Percentiles rank a stretch among this genome's conserved stretches.
These are phyloP conservation scores for Coemansia sp. DNA, from an alignment of 192 early-diverging fungal genomes.

Conservation along the genomic window DNA sequence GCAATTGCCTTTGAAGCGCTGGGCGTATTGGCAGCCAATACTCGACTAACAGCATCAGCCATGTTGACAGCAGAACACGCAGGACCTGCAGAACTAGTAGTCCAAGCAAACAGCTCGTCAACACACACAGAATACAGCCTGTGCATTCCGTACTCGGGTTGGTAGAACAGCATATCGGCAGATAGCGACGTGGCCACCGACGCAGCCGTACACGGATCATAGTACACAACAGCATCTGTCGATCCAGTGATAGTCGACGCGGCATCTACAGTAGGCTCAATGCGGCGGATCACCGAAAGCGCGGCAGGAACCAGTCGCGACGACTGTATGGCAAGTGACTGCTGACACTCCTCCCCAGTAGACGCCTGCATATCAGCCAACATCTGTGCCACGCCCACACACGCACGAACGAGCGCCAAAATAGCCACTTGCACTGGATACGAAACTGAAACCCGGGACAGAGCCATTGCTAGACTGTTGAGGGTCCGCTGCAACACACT, in stretches of 20 bases:
- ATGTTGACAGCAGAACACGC: background rate
- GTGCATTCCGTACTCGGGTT: background rate
- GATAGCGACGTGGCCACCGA: conserved; percentile 17
- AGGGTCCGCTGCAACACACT: conserved; percentile 18
- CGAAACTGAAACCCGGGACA: background rate
- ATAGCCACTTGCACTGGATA: background rate
- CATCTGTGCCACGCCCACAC: conserved; percentile 13
- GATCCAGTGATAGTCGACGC: too few relatives aligned
- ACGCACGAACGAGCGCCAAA: conserved; percentile 28
- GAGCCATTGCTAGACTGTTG: background rate
- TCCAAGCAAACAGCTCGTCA: conserved; percentile 23
- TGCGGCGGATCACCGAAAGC: conserved; percentile 9
- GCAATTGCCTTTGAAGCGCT: conserved; percentile 2
- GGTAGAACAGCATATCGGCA: conserved; percentile 17
- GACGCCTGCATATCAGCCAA: conserved; percentile 24
- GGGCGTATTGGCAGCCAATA: conserved; percentile 9
- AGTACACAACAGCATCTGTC: background rate
- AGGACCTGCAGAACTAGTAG: conserved; percentile 1
- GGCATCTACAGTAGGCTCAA: background rate
- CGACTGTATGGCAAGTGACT: conserved; percentile 13
- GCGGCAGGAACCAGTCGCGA: conserved; percentile 9
- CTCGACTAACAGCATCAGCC: conserved; percentile 18
- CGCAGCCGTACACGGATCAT: conserved; percentile 19
- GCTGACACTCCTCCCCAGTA: background rate
- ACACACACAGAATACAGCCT: conserved; percentile 10